Percentiles rank a stretch among this genome's conserved stretches.
Evolutionary conservation across 1,139 yeast species (phyloP).

Genomic region (Ashbya aceris): DNA sequence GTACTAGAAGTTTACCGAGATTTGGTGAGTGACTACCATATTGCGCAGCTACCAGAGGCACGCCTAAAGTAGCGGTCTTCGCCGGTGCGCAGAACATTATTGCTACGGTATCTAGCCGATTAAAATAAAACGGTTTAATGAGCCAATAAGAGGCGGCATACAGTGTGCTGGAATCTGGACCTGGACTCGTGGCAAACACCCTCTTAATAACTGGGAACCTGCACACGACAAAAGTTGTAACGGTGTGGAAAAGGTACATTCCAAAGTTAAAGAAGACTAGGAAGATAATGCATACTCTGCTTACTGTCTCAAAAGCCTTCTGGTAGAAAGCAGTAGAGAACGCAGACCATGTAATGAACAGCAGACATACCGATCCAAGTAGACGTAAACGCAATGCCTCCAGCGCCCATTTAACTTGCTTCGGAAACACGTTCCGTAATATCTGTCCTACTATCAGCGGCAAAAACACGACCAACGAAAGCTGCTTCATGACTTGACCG

Average conservation of each 20-base stretch:
- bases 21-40: slow-evolving; percentile 55
- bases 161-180: slow-evolving; percentile 33
- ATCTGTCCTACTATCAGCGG: slow-evolving; percentile 87
- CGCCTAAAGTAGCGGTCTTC: slow-evolving; percentile 86
- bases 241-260: slow-evolving; percentile 65
- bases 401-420: slow-evolving; percentile 42
- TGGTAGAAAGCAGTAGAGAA: slow-evolving; percentile 85
- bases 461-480: slow-evolving; percentile 73
- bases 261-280: slow-evolving; percentile 75
- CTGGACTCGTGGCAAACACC: slow-evolving; percentile 42
- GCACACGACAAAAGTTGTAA: slow-evolving; percentile 46
- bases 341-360: slow-evolving; percentile 73
- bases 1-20: slow-evolving; percentile 66
- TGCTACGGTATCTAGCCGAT: slow-evolving; percentile 62
- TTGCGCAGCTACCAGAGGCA: slow-evolving; percentile 69
- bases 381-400: slow-evolving; percentile 54
- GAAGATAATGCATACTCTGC: slow-evolving; percentile 60
- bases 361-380: slow-evolving; percentile 69
- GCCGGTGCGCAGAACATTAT: slow-evolving; percentile 87
- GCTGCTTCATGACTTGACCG: slow-evolving; percentile 70
- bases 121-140: slow-evolving; percentile 62
- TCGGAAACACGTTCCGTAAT: slow-evolving; percentile 58
- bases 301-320: slow-evolving; percentile 62
- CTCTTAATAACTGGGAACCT: slow-evolving; percentile 48
- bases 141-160: slow-evolving; percentile 35